Conservation (phyloP, 2,329 filamentous ascomycete species). For the Ilyonectria robusta region DNA sequence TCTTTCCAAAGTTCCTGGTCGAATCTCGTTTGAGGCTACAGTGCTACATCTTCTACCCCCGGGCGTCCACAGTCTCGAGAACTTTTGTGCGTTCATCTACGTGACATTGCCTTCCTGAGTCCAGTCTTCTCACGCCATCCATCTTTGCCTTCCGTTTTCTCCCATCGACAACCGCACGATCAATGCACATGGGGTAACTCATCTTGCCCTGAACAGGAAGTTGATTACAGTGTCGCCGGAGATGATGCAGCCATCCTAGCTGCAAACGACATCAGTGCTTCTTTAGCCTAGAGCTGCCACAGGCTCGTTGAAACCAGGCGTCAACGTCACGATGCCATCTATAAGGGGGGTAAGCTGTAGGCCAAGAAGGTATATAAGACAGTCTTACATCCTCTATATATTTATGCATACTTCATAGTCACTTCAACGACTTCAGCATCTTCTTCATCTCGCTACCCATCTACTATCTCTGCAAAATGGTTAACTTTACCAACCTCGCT, state of each 20-base stretch:
- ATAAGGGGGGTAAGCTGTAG: not conserved
- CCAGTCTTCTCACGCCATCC: conserved; percentile 25
- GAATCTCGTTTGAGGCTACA: conserved; percentile 25
- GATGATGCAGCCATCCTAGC: conserved; percentile 25
- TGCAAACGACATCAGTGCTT: conserved; percentile 22
- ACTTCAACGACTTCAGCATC: conserved; percentile 30
- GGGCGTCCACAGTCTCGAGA: conserved; percentile 33
- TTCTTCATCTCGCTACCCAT: conserved; percentile 9
- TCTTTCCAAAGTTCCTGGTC: conserved; percentile 26
- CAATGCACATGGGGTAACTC: conserved; percentile 24
- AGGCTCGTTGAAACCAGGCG: conserved; percentile 3
- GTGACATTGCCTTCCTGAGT: conserved; percentile 16
- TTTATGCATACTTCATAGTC: conserved; percentile 22
- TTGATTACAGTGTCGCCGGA: conserved; percentile 34
- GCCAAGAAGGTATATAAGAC: conserved; percentile 41
- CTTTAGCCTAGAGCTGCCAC: conserved; percentile 4
- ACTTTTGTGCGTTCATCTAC: conserved; percentile 40
- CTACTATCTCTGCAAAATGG: conserved; percentile 43
- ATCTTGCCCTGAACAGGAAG: conserved; percentile 42
- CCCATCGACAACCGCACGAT: conserved; percentile 23
- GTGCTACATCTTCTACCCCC: conserved; percentile 13
- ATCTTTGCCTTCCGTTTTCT: conserved; percentile 43
- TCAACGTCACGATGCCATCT: conserved; percentile 15
- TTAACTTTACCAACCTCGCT: conserved; percentile 48
- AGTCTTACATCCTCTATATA: conserved; percentile 14